These are phyloP conservation scores for Trichophyton rubrum DNA, from an alignment of 2,329 filamentous ascomycete species.

Conservation along the genomic window DNA sequence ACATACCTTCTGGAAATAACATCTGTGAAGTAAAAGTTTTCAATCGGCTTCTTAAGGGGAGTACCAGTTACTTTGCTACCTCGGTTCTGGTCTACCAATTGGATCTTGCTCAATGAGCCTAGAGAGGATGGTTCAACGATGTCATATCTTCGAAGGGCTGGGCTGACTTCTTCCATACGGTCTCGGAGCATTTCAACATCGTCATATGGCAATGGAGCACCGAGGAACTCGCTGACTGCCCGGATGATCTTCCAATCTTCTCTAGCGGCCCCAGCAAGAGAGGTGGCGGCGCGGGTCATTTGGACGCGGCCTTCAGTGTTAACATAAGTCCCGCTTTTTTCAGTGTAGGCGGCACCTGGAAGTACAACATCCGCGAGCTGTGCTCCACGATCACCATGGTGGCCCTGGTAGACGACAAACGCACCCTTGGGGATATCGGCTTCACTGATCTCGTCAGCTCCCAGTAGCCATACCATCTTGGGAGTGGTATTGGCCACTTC, in stretches of 20 bases:
- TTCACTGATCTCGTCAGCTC: slow-evolving; percentile 78
- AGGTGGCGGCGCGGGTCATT: slow-evolving; percentile 80
- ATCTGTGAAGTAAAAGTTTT: slow-evolving; percentile 98
- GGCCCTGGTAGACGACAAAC: slow-evolving; percentile 95
- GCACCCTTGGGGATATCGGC: slow-evolving; percentile 87
- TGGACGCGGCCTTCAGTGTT: slow-evolving; percentile 97
- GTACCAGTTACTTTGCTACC: slow-evolving; percentile 59
- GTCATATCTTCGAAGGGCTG: slow-evolving; percentile 79
- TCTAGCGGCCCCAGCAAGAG: slow-evolving; percentile 74
- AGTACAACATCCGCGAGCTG: slow-evolving; percentile 89
- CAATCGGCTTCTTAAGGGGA: slow-evolving; percentile 71
- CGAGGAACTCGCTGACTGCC: slow-evolving; percentile 81
- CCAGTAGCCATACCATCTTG: slow-evolving; percentile 94
- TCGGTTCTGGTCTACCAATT: slow-evolving; percentile 94
- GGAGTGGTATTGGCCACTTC: slow-evolving; percentile 72
- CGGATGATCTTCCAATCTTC: slow-evolving; percentile 99
- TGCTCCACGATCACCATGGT: slow-evolving; percentile 89
- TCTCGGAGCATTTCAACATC: slow-evolving; percentile 80
- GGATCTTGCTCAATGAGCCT: slow-evolving; percentile 70
- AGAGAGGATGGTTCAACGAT: slow-evolving; percentile 72
- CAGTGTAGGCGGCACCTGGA: slow-evolving; percentile 88
- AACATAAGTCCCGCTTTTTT: slow-evolving; percentile 91
- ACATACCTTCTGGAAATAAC: slow-evolving; percentile 86
- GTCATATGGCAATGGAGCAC: slow-evolving; percentile 77
- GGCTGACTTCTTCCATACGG: slow-evolving; percentile 90